Evolutionary conservation across 306 rosid genomes (phyloP), one percentile per base, ranked within the genome.

Genomic region (Glycine soja): DNA sequence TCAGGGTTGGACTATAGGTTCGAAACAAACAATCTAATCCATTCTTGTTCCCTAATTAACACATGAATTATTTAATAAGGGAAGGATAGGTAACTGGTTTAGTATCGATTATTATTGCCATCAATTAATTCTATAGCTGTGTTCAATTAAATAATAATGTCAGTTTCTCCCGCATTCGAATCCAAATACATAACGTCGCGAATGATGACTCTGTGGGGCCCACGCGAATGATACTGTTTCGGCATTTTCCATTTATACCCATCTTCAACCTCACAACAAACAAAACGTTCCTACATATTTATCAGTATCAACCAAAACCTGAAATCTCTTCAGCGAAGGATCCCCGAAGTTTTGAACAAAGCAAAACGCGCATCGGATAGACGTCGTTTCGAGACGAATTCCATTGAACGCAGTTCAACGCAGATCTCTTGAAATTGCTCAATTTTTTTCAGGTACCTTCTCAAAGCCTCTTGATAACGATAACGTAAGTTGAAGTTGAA

Each of bases 341-440:
- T 78, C 47, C 40, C 70, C 52, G 3, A 38, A 16, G 48, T 24
- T 48, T 16, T 10, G 6, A 51, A 65, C 32, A 10, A 19, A 78
- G 3, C 30, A 24, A 2, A 65, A 40, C 11, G 57, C 12, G 57
- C 52, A 72, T 74, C 50, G 75, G 47, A 45, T 9, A 56, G 47
- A 80, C 47, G 64, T 42, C 65, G 78, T 80, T 80, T 71, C 18
- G 63, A 32, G 61, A 47, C 30, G 48, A 24, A 63, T 12, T 51
- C 68, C 42, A 10, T 24, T 40, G 51, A 18, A 8, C 9, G 11
- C 46, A 42, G 6, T 24, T 42, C 46, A 42, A 42, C 30, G 30
- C 30, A 24, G 85, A 81, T 81, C 85, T 75, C 72, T 57, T 34
- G 47, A 24, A 66, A 66, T 75, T 53, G 50, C 70, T 66, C 80